Percentiles rank a stretch among this genome's conserved stretches.
phyloP scores from a whole-genome alignment of 495 filamentous ascomycete genomes.

The Cryomyces minteri region DNA sequence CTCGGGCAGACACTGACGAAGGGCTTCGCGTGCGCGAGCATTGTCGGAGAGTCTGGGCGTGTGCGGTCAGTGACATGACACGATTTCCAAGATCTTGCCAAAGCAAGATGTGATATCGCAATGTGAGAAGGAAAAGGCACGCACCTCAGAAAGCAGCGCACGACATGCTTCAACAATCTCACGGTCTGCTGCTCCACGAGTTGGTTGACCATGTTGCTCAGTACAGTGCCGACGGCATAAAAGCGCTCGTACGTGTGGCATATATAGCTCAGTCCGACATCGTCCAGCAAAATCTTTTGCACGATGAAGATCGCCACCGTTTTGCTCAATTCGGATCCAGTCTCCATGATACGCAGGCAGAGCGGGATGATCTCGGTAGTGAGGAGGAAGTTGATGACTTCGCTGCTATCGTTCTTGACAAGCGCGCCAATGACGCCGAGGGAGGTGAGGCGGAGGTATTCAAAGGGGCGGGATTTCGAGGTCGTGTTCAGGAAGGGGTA shows the following conservation, averaged over 20 bases:
- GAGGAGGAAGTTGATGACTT: slow-evolving; percentile 97
- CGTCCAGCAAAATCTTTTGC: slow-evolving; percentile 97
- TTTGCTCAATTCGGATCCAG: slow-evolving; percentile 94
- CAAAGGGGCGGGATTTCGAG: slow-evolving; percentile 93
- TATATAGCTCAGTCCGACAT: slow-evolving; percentile 95
- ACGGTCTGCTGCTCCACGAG: slow-evolving; percentile 96
- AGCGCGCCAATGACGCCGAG: slow-evolving; percentile 95
- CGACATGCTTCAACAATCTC: slow-evolving; percentile 89
- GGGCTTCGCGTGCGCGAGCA: slow-evolving; percentile 81
- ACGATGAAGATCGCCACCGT: slow-evolving; percentile 99
- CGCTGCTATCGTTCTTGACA: slow-evolving; percentile 96
- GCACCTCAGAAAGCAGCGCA: slow-evolving; percentile 88
- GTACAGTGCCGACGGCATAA: slow-evolving; percentile 91
- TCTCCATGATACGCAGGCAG: slow-evolving; percentile 98
- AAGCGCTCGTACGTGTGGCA: slow-evolving; percentile 99
- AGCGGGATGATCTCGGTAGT: slow-evolving; percentile 98
- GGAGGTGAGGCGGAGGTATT: slow-evolving; percentile 93
- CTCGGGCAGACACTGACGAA: slow-evolving; percentile 92
- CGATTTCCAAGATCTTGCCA: too few species aligned
- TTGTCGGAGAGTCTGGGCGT: slow-evolving; percentile 71
- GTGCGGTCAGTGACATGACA: slow-evolving; percentile 1
- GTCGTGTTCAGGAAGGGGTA: slow-evolving; percentile 99
- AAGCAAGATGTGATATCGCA: background rate
- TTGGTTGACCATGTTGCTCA: slow-evolving; percentile 97
- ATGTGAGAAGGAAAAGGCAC: slow-evolving; percentile 11